phyloP scores from a whole-genome alignment of 2,329 filamentous ascomycete species.

The Aspergillus bombycis region DNA sequence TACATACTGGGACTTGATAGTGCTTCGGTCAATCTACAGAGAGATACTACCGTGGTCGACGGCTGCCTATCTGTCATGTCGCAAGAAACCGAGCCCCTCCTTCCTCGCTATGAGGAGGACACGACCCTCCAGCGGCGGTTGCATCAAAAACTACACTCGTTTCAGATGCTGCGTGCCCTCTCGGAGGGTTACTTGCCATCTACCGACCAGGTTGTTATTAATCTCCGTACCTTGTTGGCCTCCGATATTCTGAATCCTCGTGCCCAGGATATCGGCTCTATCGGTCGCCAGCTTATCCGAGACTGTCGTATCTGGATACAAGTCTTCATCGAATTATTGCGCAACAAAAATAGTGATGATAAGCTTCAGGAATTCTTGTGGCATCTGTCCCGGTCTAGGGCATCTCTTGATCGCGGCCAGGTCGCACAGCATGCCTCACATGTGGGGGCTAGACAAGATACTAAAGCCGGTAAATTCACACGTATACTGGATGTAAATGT shows the following conservation, averaged over 20 bases:
- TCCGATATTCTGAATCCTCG: slow-evolving; percentile 78
- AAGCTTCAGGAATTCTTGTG: slow-evolving; percentile 92
- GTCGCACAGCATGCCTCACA: slow-evolving; percentile 63
- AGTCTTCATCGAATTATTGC: slow-evolving; percentile 78
- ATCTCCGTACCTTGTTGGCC: slow-evolving; percentile 76
- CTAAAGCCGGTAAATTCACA: slow-evolving; percentile 61
- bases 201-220: slow-evolving; percentile 78
- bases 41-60: neutral
- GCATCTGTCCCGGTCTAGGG: slow-evolving; percentile 74
- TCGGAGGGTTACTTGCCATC: slow-evolving; percentile 88
- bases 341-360: slow-evolving; percentile 80
- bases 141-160: slow-evolving; percentile 88
- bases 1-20: neutral
- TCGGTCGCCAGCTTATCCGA: slow-evolving; percentile 73
- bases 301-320: slow-evolving; percentile 74
- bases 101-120: slow-evolving; percentile 75
- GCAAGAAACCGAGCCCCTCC: slow-evolving; percentile 73
- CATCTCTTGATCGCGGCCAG: slow-evolving; percentile 69
- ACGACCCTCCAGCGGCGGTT: slow-evolving; percentile 75
- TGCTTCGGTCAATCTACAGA: slow-evolving; percentile 1
- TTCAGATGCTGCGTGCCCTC: slow-evolving; percentile 85
- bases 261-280: slow-evolving; percentile 73
- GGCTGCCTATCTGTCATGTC: slow-evolving; percentile 30
- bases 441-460: slow-evolving; percentile 70
- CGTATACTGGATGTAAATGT: neutral